Evolutionary conservation across 2,329 filamentous ascomycete genomes (phyloP).

Genomic region (Verticillium isaacii): DNA sequence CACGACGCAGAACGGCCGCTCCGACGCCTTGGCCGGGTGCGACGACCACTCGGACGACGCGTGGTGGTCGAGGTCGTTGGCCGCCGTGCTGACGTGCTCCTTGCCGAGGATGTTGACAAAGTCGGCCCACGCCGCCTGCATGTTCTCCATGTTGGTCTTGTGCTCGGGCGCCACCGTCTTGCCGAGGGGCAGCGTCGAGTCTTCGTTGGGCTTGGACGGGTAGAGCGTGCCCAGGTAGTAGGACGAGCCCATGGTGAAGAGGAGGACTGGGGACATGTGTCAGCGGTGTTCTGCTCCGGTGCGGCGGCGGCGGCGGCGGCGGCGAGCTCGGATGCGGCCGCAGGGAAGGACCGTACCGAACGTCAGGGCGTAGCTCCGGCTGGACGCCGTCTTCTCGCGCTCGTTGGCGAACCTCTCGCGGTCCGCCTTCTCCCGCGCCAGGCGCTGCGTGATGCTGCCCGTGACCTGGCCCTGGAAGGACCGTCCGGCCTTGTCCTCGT

Average conservation of each 20-base stretch:
- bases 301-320: too few relatives aligned
- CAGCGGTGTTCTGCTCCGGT: neutral
- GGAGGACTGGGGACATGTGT: slow-evolving; percentile 35
- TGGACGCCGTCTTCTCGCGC: slow-evolving; percentile 27
- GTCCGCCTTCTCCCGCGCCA: slow-evolving; percentile 50
- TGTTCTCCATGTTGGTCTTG: slow-evolving; percentile 56
- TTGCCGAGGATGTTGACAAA: slow-evolving; percentile 59
- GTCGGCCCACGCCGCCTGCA: slow-evolving; percentile 67
- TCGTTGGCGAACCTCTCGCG: slow-evolving; percentile 41
- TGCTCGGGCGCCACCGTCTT: slow-evolving; percentile 47
- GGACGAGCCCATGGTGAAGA: slow-evolving; percentile 44
- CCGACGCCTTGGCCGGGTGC: slow-evolving; percentile 41
- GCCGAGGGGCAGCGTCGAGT: slow-evolving; percentile 56
- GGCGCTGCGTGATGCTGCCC: slow-evolving; percentile 50
- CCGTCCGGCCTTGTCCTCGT: slow-evolving; percentile 31
- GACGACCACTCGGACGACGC: slow-evolving; percentile 60
- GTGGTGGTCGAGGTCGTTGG: slow-evolving; percentile 51
- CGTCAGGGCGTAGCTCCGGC: slow-evolving; percentile 46
- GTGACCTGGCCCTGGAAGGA: slow-evolving; percentile 56
- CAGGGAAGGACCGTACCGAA: slow-evolving; percentile 39
- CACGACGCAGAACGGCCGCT: slow-evolving; percentile 64
- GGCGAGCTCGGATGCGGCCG: too few relatives aligned
- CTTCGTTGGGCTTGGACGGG: slow-evolving; percentile 42
- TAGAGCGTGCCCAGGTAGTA: slow-evolving; percentile 57
- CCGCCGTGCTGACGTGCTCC: slow-evolving; percentile 58